Percentiles rank a stretch among this genome's conserved stretches.
Conservation (phyloP, 768 basidiomycete genomes). For the Pleurotus sapidus region DNA sequence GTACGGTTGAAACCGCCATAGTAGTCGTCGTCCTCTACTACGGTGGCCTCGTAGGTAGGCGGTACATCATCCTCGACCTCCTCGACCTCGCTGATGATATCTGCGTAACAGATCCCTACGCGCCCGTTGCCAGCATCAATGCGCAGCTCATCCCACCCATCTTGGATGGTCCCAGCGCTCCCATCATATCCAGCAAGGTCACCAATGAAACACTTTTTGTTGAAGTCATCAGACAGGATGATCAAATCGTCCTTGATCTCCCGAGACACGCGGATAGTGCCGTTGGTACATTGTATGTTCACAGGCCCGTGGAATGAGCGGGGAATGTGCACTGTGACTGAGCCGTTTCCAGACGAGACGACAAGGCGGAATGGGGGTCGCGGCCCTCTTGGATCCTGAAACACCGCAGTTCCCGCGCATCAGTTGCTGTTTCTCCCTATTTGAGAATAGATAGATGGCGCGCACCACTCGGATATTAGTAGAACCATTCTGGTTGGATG, state of each 20-base stretch:
- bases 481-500: constrained; percentile 23
- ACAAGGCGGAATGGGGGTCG: constrained; percentile 22
- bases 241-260: constrained; percentile 20
- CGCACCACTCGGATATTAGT: constrained; percentile 22
- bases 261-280: constrained; percentile 26
- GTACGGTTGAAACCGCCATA: too few relatives aligned
- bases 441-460: neutral
- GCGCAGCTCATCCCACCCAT: neutral
- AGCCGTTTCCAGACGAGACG: constrained; percentile 22
- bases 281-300: constrained; percentile 24
- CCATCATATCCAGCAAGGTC: constrained; percentile 18
- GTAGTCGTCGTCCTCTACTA: too few relatives aligned
- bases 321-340: constrained; percentile 30
- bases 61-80: too few relatives aligned
- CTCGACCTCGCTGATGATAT: too few relatives aligned
- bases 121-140: neutral
- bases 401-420: too few relatives aligned
- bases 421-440: neutral
- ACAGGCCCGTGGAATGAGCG: constrained; percentile 37
- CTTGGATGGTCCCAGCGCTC: neutral
- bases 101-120: neutral
- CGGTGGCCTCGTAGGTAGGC: too few relatives aligned
- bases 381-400: constrained; percentile 11
- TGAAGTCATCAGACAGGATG: constrained; percentile 28
- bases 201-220: constrained; percentile 33